Conservation (phyloP, 2,329 filamentous ascomycete species). For the Phialophora expanda region DNA sequence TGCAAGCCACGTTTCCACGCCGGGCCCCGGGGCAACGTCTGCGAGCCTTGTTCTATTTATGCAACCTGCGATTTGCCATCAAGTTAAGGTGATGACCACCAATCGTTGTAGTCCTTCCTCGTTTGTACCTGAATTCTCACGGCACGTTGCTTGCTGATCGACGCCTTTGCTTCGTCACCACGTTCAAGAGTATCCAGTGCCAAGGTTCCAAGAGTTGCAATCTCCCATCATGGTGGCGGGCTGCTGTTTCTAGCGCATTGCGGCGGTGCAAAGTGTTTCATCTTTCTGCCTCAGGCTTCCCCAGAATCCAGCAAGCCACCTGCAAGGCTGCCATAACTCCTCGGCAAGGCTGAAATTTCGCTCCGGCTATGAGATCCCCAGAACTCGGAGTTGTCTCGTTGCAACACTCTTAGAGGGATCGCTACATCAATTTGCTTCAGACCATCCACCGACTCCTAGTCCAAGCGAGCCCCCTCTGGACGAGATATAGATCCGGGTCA, state of each 20-base stretch:
- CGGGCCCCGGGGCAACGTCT: not conserved
- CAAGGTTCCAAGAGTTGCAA: constrained; percentile 5
- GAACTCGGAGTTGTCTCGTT: not conserved
- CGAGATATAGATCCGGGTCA: not conserved
- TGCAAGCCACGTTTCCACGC: constrained; percentile 1
- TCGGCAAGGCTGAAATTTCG: not conserved
- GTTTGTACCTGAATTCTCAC: not conserved
- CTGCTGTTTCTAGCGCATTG: constrained; percentile 8
- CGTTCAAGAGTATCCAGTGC: not conserved
- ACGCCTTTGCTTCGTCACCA: not conserved
- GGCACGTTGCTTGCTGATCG: not conserved
- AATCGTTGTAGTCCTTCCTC: not conserved
- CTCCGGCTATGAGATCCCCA: not conserved
- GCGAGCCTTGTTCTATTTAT: constrained; percentile 22
- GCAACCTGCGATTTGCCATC: constrained; percentile 20
- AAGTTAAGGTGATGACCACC: not conserved
- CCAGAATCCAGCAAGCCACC: constrained; percentile 14
- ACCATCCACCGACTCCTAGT: not conserved
- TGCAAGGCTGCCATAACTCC: constrained; percentile 1
- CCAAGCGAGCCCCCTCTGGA: not conserved
- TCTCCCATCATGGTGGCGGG: constrained; percentile 4
- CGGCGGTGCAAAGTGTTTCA: constrained; percentile 21
- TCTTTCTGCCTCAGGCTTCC: constrained; percentile 11
- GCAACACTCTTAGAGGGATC: not conserved
- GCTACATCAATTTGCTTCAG: not conserved